Percentiles rank a stretch among this genome's conserved stretches.
phyloP scores from a whole-genome alignment of 352 stramenopile genomes.

The Globisporangium orthogonon region DNA sequence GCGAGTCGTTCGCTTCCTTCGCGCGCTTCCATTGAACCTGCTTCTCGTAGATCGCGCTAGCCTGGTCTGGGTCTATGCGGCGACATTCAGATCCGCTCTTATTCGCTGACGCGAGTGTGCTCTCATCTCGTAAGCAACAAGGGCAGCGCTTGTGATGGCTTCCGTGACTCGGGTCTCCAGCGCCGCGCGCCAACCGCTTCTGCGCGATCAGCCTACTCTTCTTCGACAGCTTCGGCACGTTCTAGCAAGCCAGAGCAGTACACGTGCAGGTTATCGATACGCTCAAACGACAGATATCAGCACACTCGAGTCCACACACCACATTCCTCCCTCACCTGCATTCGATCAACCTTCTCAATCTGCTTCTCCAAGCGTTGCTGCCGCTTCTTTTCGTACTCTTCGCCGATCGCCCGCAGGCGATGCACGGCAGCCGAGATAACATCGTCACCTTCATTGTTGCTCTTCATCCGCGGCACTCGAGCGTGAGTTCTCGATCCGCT shows the following conservation, averaged over 20 bases:
- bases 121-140: conserved; percentile 16
- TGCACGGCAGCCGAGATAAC: conserved; percentile 16
- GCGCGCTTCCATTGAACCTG: conserved; percentile 54
- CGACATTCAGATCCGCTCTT: not conserved
- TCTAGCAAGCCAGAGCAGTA: conserved; percentile 14
- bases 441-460: conserved; percentile 1
- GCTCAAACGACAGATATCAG: not conserved
- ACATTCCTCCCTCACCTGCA: conserved; percentile 26
- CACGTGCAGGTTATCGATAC: not conserved
- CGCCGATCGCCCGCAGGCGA: conserved; percentile 30
- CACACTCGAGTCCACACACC: not conserved
- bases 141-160: conserved; percentile 14
- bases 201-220: conserved; percentile 39
- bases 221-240: conserved; percentile 36
- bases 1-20: conserved; percentile 27
- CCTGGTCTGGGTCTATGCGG: conserved; percentile 19
- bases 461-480: not conserved
- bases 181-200: conserved; percentile 10
- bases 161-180: not conserved
- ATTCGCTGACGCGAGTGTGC: not conserved
- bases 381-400: conserved; percentile 38
- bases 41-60: conserved; percentile 43
- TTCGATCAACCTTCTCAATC: conserved; percentile 18
- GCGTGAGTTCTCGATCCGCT: not conserved
- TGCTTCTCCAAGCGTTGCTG: conserved; percentile 24